These are phyloP conservation scores for Talaromyces thailandensis DNA, from an alignment of 495 filamentous ascomycete species.

Conservation along the genomic window DNA sequence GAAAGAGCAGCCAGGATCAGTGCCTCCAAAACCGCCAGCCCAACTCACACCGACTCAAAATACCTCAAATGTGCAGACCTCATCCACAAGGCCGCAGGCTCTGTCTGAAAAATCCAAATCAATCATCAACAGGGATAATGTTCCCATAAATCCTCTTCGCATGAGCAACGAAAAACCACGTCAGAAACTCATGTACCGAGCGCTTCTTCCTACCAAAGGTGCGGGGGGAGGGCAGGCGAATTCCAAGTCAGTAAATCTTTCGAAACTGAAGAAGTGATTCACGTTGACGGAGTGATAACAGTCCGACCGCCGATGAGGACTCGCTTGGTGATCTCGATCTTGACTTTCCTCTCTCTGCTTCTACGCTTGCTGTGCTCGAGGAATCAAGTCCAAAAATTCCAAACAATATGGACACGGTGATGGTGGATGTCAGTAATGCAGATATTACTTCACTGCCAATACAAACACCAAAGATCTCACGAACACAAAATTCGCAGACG, in stretches of 20 bases:
- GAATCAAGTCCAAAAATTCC: conserved; percentile 15
- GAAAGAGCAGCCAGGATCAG: not conserved
- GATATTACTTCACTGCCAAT: not conserved
- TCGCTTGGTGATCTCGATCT: conserved; percentile 2
- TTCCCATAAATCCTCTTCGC: conserved; percentile 20
- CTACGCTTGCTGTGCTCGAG: conserved; percentile 24
- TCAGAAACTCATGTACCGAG: conserved; percentile 40
- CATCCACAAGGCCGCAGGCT: not conserved
- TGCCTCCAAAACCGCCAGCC: not conserved
- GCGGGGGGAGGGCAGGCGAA: conserved; percentile 5
- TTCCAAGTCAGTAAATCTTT: conserved; percentile 25
- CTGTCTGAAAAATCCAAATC: conserved; percentile 4
- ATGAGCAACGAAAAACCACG: conserved; percentile 29
- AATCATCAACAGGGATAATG: not conserved
- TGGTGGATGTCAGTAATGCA: not conserved
- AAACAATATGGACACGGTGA: not conserved
- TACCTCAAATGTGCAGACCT: not conserved
- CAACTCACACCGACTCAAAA: not conserved
- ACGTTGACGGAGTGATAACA: conserved; percentile 4
- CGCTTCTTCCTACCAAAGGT: conserved; percentile 20
- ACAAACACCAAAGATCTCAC: not conserved
- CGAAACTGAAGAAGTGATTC: conserved; percentile 7
- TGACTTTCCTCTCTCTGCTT: conserved; percentile 21
- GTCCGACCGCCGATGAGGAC: not conserved
- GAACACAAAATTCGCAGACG: conserved; percentile 12